A percentile compares a stretch with the other conserved stretches of the same genome.
Evolutionary conservation across 495 filamentous ascomycete genomes (phyloP).

Genomic region (Cercophora newfieldiana): DNA sequence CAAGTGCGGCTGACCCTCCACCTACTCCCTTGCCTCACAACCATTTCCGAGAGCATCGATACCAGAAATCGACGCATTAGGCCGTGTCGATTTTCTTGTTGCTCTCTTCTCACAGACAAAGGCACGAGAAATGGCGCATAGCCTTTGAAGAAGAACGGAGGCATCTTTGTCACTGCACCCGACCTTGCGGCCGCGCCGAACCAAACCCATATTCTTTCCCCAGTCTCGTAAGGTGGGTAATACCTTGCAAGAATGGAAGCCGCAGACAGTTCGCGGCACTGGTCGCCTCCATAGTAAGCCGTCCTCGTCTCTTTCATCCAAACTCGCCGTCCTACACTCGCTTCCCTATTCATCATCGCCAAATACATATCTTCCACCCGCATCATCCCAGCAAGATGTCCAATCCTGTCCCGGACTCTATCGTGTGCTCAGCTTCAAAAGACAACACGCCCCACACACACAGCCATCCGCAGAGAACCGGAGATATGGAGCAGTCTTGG

Average conservation of each 20-base stretch:
- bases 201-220: conserved; percentile 3
- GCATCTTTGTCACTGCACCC: conserved; percentile 1
- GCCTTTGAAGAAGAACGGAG: not conserved
- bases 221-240: not conserved
- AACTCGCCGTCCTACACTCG: not conserved
- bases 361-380: not conserved
- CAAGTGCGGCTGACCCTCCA: not conserved
- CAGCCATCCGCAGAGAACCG: not conserved
- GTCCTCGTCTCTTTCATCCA: conserved; percentile 1
- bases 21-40: not conserved
- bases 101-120: conserved; percentile 7
- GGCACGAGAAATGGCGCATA: not conserved
- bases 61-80: not conserved
- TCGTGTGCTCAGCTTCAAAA: not conserved
- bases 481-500: not conserved
- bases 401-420: not conserved
- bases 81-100: not conserved
- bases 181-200: not conserved
- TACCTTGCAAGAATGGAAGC: conserved; percentile 24
- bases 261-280: conserved; percentile 14
- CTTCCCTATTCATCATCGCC: not conserved
- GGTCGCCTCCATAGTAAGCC: conserved; percentile 26
- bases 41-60: not conserved
- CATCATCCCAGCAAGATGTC: not conserved
- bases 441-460: not conserved